Percentiles rank a stretch among this genome's conserved stretches.
Evolutionary conservation across 352 stramenopile genomes (phyloP).

Genomic region (Phytophthora sojae): DNA sequence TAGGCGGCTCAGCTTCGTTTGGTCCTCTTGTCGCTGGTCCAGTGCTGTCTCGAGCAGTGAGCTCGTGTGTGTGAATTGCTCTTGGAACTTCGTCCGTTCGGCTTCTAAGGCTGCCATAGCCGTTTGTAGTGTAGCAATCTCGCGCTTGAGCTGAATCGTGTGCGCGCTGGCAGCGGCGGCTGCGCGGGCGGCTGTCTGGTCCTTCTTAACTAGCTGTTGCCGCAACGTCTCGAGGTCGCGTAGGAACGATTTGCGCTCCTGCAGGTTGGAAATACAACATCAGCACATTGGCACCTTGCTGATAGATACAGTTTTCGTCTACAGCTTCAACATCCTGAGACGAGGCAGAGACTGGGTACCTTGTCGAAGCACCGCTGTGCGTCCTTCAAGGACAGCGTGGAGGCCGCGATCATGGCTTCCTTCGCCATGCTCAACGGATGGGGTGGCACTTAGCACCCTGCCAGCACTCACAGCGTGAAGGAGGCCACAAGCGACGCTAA

Average conservation of each 20-base stretch:
- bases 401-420: constrained; percentile 26
- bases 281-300: constrained; percentile 3
- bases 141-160: constrained; percentile 79
- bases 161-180: constrained; percentile 65
- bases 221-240: constrained; percentile 77
- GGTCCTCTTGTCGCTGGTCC: constrained; percentile 79
- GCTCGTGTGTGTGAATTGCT: constrained; percentile 76
- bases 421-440: constrained; percentile 26
- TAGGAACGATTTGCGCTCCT: constrained; percentile 76
- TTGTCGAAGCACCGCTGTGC: constrained; percentile 83
- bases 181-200: constrained; percentile 57
- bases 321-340: constrained; percentile 35
- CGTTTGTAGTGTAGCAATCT: constrained; percentile 68
- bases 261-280: neutral
- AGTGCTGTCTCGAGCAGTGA: constrained; percentile 75
- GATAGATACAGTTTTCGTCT: constrained; percentile 30
- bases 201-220: constrained; percentile 82
- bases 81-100: constrained; percentile 51
- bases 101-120: constrained; percentile 52
- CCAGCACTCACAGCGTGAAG: neutral
- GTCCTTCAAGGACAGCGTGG: constrained; percentile 73
- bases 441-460: constrained; percentile 12
- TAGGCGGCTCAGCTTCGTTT: constrained; percentile 55
- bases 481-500: constrained; percentile 24
- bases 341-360: constrained; percentile 29